Conservation (phyloP, 495 filamentous ascomycete genomes). For the Trichoderma gamsii region DNA sequence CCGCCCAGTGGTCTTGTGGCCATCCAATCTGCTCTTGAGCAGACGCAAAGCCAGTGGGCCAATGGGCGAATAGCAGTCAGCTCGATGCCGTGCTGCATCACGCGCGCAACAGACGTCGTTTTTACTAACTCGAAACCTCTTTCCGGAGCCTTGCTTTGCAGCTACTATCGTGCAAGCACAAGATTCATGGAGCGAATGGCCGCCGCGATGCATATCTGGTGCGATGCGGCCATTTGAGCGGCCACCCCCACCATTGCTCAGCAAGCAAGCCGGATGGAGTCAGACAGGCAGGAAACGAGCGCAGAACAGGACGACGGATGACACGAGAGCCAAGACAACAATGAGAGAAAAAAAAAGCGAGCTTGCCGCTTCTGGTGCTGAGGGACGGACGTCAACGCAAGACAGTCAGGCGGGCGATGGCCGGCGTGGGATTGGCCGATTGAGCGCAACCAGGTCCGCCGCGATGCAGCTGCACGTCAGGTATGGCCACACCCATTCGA, state of each 20-base stretch:
- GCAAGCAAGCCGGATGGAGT: neutral
- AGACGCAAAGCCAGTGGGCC: constrained; percentile 24
- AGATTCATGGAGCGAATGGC: constrained; percentile 7
- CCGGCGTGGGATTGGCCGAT: constrained; percentile 9
- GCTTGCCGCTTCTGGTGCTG: constrained; percentile 10
- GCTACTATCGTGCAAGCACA: neutral
- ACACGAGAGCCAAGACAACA: constrained; percentile 6
- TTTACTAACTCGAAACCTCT: neutral
- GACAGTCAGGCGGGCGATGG: constrained; percentile 11
- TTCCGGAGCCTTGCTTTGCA: constrained; percentile 7
- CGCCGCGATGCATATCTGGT: constrained; percentile 10
- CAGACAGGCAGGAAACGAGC: neutral
- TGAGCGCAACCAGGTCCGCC: constrained; percentile 7
- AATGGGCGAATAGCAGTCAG: constrained; percentile 25
- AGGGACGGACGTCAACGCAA: constrained; percentile 7
- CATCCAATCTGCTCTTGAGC: constrained; percentile 26
- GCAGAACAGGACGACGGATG: neutral
- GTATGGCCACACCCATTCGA: constrained; percentile 13
- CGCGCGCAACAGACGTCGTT: constrained; percentile 7
- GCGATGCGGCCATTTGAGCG: constrained; percentile 1
- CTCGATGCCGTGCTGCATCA: constrained; percentile 17
- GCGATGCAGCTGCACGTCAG: constrained; percentile 14
- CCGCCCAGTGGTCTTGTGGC: constrained; percentile 24
- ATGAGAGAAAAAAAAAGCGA: neutral
- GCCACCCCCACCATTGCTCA: neutral